Evolutionary conservation across 805 yeast genomes (phyloP).

Genomic region (Ogataea trehalophila): DNA sequence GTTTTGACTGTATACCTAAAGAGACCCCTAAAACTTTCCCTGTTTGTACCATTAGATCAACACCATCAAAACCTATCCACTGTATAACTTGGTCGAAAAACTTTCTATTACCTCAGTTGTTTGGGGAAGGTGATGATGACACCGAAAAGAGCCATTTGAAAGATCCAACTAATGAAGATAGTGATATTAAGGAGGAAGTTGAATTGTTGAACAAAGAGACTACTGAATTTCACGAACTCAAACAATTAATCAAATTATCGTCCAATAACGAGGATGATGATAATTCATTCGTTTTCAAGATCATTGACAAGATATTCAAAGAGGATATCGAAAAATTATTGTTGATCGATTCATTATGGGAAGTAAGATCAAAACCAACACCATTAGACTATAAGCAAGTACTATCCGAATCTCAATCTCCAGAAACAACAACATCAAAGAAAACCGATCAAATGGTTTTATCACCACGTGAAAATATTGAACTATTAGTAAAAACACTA

Average conservation of each 20-base stretch:
- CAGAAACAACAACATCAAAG: background rate
- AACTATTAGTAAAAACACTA: constrained; percentile 49
- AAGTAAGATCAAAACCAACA: constrained; percentile 58
- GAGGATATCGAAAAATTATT: constrained; percentile 77
- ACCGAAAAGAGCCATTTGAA: constrained; percentile 15
- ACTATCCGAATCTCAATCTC: background rate
- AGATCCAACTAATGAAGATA: constrained; percentile 43
- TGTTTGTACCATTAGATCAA: constrained; percentile 93
- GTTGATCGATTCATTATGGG: constrained; percentile 73
- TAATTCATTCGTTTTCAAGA: constrained; percentile 31
- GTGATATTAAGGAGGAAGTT: constrained; percentile 60
- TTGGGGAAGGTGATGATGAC: constrained; percentile 43
- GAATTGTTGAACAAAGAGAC: constrained; percentile 61
- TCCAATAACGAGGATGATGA: constrained; percentile 16
- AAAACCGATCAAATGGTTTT: constrained; percentile 41
- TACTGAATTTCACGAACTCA: constrained; percentile 55
- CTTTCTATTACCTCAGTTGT: constrained; percentile 77
- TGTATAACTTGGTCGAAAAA: constrained; percentile 98
- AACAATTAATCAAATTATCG: constrained; percentile 28
- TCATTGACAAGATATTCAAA: constrained; percentile 57
- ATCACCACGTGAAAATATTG: constrained; percentile 59
- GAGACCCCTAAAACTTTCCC: constrained; percentile 90
- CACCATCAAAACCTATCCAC: constrained; percentile 95
- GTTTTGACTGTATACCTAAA: constrained; percentile 88
- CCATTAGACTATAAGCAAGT: constrained; percentile 44